Base-by-base conservation (phyloP, 2,329 filamentous ascomycete species). In the Aspergillus transmontanensis region DNA sequence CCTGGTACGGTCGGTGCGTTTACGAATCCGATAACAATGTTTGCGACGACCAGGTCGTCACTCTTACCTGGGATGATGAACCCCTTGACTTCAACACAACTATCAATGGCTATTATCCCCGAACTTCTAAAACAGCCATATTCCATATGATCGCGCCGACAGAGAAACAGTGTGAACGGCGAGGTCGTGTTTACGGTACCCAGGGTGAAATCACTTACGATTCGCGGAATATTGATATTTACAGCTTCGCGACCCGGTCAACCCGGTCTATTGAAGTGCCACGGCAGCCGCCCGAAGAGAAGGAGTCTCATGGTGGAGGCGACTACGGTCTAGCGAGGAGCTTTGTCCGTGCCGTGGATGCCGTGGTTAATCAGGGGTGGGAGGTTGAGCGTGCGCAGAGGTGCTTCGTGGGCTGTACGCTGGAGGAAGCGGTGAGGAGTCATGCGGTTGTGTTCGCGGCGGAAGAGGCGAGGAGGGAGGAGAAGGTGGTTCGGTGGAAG, bases 131-230 rank as follows among this genome's bases (percentile, higher is more conserved):
- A 80, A 93, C 90, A 19, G 94, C 94, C 0, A 89, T 89, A 2
- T 91, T 98, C 75, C 94, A 98, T 78, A 97, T 98, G 94, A 90
- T 94, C 2, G 93, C 94, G 2, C 92, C 94, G 65, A 96, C 94
- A 0, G 89, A 92, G 73, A 90, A 90, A 73, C 90, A 96, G 69
- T 98, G 94, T 76, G 87, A 96, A 68, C 88, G 95, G 4, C 90
- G 93, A 63, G 93, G 92, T 0, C 83, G 92, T 64, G 87, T 97
- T 54, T 97, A 97, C 78, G 95, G 95, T 56, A 91, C 91, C 0
- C 82, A 87, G 57, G 95, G 94, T 50, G 94, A 98, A 78, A 87
- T 98, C 32, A 87, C 88, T 69, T 95, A 96, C 67, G 93, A 98
- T 79, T 93, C 90, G 59, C 82, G 83, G 23, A 88, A 83, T 0